Conservation (phyloP, 768 basidiomycete species). For the Dioszegia hungarica region DNA sequence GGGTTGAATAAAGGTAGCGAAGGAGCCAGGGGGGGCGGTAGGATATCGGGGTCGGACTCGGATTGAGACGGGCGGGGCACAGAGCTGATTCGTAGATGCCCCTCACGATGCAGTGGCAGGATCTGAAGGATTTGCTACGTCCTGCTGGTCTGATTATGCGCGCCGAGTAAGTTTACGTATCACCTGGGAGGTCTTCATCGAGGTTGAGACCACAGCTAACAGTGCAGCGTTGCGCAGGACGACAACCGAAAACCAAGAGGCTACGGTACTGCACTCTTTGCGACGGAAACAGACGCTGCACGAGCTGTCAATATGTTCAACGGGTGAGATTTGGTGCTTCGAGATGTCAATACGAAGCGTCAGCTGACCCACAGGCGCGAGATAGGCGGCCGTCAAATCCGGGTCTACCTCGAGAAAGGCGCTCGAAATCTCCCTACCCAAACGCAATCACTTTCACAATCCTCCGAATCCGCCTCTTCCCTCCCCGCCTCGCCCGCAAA, state of each 20-base stretch:
- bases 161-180: slow-evolving; percentile 52
- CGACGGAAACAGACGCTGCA: slow-evolving; percentile 76
- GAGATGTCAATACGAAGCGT: background rate
- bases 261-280: slow-evolving; percentile 86
- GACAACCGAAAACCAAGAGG: slow-evolving; percentile 84
- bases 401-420: slow-evolving; percentile 74
- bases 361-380: slow-evolving; percentile 78
- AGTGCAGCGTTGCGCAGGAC: slow-evolving; percentile 56
- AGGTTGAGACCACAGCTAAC: background rate
- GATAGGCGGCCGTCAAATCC: slow-evolving; percentile 76
- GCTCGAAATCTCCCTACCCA: background rate
- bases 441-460: background rate
- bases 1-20: too few species aligned
- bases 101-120: slow-evolving; percentile 68
- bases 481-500: slow-evolving; percentile 4
- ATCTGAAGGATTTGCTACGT: slow-evolving; percentile 91
- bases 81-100: slow-evolving; percentile 37
- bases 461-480: background rate
- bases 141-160: slow-evolving; percentile 83
- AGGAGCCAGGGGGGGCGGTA: too few species aligned
- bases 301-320: slow-evolving; percentile 82
- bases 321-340: slow-evolving; percentile 58
- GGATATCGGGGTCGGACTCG: too few species aligned
- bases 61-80: background rate
- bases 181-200: too few species aligned